These are phyloP conservation scores for Neofusicoccum ribis DNA, from an alignment of 2,329 filamentous ascomycete species.

Conservation along the genomic window DNA sequence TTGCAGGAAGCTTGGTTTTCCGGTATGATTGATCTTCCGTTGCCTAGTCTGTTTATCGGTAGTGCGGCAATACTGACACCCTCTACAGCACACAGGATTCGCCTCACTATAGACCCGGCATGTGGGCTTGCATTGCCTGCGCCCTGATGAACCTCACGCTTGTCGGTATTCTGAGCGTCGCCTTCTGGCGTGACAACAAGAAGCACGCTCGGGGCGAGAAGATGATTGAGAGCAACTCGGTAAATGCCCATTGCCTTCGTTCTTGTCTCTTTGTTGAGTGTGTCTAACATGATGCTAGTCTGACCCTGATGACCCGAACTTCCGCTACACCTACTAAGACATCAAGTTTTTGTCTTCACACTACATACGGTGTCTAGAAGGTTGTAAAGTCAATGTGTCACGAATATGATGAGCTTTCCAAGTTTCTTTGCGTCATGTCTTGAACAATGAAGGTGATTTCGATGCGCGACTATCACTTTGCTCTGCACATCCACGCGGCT, in stretches of 20 bases:
- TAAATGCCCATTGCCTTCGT: constrained; percentile 23
- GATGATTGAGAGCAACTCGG: constrained; percentile 41
- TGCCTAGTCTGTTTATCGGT: no score
- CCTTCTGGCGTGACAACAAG: constrained; percentile 38
- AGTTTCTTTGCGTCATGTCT: no score
- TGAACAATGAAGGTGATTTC: background rate
- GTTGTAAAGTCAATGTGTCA: background rate
- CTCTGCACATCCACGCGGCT: no score
- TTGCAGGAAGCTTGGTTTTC: constrained; percentile 73
- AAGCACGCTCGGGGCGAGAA: constrained; percentile 43
- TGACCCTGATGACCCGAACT: constrained; percentile 8
- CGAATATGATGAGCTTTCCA: background rate
- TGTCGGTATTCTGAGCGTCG: constrained; percentile 33
- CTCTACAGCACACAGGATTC: constrained; percentile 36
- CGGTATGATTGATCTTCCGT: constrained; percentile 23
- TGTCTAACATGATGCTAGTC: background rate
- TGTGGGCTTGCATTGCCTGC: constrained; percentile 42
- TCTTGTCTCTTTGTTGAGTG: background rate
- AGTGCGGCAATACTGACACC: no score
- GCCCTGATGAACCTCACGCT: constrained; percentile 38
- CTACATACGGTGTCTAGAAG: background rate
- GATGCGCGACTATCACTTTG: background rate
- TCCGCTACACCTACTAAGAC: constrained; percentile 18
- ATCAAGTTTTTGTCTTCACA: background rate
- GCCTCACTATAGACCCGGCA: constrained; percentile 36